Evolutionary conservation across 768 basidiomycete genomes (phyloP).

Genomic region (Lactarius pseudohatsudake): DNA sequence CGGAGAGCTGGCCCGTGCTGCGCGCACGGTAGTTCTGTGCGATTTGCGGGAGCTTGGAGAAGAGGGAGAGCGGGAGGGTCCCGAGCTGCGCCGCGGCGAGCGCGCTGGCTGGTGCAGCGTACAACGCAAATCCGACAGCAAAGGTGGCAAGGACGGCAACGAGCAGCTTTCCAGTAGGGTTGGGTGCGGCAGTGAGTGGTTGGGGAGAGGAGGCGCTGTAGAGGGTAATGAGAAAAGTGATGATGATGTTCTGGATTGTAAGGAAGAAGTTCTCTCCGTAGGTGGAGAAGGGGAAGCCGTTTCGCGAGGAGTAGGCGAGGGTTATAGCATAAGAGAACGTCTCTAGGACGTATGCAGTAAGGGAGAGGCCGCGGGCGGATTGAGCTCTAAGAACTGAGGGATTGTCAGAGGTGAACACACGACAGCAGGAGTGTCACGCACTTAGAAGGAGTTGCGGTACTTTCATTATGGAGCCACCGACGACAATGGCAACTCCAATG

Average conservation of each 20-base stretch:
- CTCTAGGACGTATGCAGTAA: conserved; percentile 86
- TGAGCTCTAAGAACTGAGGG: conserved; percentile 61
- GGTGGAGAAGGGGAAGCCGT: conserved; percentile 91
- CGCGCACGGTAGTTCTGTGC: conserved; percentile 67
- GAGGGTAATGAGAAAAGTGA: conserved; percentile 83
- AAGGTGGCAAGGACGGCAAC: conserved; percentile 38
- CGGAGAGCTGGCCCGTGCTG: conserved; percentile 91
- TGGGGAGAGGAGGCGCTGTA: conserved; percentile 43
- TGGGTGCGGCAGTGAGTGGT: conserved; percentile 27
- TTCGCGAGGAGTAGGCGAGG: conserved; percentile 80
- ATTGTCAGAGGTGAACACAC: background rate
- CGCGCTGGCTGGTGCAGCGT: conserved; percentile 44
- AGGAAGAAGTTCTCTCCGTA: conserved; percentile 98
- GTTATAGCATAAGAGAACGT: conserved; percentile 90
- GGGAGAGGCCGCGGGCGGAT: conserved; percentile 84
- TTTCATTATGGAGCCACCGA: conserved; percentile 94
- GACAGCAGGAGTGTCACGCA: conserved; percentile 40
- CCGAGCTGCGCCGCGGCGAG: conserved; percentile 75
- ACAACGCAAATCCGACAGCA: conserved; percentile 43
- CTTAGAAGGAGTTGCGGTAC: conserved; percentile 89
- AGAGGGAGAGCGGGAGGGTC: conserved; percentile 88
- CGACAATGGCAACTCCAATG: conserved; percentile 87
- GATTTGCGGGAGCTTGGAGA: conserved; percentile 96
- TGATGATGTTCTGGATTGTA: conserved; percentile 81
- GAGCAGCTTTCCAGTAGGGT: conserved; percentile 37